Conservation (phyloP, 2,329 filamentous ascomycete genomes). For the Bipolaris sorokiniana region DNA sequence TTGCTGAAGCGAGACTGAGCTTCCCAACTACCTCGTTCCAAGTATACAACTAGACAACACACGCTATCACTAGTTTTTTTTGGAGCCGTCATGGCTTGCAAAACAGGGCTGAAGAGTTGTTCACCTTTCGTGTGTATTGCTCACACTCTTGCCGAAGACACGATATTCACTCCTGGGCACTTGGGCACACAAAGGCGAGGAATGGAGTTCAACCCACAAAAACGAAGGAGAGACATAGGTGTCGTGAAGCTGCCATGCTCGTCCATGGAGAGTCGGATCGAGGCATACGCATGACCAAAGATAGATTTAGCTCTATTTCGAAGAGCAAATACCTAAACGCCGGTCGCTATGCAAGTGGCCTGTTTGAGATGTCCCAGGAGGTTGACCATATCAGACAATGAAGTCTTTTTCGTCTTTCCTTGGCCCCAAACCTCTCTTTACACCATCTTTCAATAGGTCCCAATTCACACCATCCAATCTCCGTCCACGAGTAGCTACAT, state of each 20-base stretch:
- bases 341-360: slow-evolving; percentile 1
- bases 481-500: slow-evolving; percentile 46
- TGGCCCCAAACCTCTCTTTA: slow-evolving; percentile 46
- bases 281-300: background rate
- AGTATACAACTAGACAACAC: background rate
- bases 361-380: background rate
- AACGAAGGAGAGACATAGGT: background rate
- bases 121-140: background rate
- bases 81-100: background rate
- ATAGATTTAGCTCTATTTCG: background rate
- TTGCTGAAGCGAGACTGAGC: background rate
- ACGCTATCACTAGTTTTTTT: background rate
- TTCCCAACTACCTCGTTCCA: background rate
- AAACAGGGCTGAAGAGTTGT: background rate
- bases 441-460: slow-evolving; percentile 52
- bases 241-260: background rate
- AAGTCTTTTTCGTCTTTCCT: slow-evolving; percentile 37
- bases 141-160: background rate
- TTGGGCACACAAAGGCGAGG: background rate
- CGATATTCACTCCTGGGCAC: background rate
- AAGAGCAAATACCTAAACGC: background rate
- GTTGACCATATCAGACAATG: slow-evolving; percentile 10
- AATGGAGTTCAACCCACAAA: background rate
- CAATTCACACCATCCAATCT: slow-evolving; percentile 60
- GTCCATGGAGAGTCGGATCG: background rate